Percentiles rank a stretch among this genome's conserved stretches.
Conservation (phyloP, 1,284 basidiomycete species). For the Fomitopsis palustris region DNA sequence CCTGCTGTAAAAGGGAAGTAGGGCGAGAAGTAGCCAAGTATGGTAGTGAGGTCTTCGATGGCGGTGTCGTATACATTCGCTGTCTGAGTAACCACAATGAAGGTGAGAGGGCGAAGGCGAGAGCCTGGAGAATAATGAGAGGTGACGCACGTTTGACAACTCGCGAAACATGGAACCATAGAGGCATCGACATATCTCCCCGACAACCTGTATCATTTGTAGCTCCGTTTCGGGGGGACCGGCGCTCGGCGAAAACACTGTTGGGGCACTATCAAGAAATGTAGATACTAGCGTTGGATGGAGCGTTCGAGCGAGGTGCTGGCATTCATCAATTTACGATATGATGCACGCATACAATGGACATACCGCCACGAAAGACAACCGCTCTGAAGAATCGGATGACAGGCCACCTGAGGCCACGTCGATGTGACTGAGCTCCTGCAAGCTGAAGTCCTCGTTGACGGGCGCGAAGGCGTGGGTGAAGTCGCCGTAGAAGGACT, state of each 20-base stretch:
- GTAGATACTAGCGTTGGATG: slow-evolving; percentile 76
- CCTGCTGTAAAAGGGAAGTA: slow-evolving; percentile 78
- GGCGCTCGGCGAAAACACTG: slow-evolving; percentile 67
- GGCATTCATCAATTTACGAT: not conserved
- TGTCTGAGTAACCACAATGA: slow-evolving; percentile 1
- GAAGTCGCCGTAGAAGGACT: slow-evolving; percentile 23
- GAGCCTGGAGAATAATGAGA: not conserved
- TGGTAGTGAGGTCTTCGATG: slow-evolving; percentile 45
- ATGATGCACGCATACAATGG: not conserved
- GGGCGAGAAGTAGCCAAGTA: slow-evolving; percentile 70
- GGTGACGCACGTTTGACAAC: slow-evolving; percentile 10
- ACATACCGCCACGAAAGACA: slow-evolving; percentile 5
- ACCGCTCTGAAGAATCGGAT: not conserved
- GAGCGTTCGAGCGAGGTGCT: slow-evolving; percentile 53
- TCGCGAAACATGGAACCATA: slow-evolving; percentile 51
- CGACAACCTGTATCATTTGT: slow-evolving; percentile 58
- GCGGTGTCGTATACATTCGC: slow-evolving; percentile 22
- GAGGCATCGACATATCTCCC: slow-evolving; percentile 62
- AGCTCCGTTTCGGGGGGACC: slow-evolving; percentile 57
- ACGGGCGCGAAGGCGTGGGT: slow-evolving; percentile 15
- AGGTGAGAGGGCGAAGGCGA: no score
- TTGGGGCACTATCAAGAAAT: slow-evolving; percentile 82
- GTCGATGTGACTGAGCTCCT: slow-evolving; percentile 34
- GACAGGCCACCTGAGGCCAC: slow-evolving; percentile 5
- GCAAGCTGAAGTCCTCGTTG: slow-evolving; percentile 32